Evolutionary conservation across 441 rosid genomes (phyloP).

Genomic region (Aleurites moluccanus): DNA sequence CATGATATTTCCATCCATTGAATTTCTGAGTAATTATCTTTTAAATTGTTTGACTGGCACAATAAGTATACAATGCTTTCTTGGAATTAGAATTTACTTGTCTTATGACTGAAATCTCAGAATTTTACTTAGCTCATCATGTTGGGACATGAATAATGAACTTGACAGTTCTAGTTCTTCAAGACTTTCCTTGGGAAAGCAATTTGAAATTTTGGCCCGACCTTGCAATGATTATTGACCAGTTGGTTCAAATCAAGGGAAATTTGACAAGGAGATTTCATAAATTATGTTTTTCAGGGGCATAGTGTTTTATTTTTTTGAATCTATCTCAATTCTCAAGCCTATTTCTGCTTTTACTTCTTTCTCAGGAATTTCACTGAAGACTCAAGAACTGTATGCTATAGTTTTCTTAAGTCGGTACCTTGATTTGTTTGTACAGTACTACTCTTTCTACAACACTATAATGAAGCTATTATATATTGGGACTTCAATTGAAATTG

Average conservation of each 20-base stretch:
- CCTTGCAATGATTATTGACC: background rate
- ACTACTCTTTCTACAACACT: conserved; percentile 36
- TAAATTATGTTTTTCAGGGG: background rate
- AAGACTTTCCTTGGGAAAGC: background rate
- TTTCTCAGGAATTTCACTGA: conserved; percentile 45
- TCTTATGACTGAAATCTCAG: background rate
- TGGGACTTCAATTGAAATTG: conserved; percentile 40
- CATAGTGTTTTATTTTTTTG: background rate
- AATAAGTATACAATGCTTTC: background rate
- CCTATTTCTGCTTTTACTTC: background rate
- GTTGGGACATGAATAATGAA: background rate
- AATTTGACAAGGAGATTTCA: background rate
- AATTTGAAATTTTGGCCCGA: background rate
- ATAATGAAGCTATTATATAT: conserved; percentile 43
- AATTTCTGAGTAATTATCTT: background rate
- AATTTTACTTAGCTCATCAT: background rate
- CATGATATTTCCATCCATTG: background rate
- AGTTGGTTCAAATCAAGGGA: background rate
- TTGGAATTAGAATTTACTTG: background rate
- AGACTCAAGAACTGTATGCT: conserved; percentile 46
- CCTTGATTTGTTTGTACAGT: conserved; percentile 40
- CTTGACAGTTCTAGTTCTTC: background rate
- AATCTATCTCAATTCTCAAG: background rate
- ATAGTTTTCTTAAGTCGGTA: conserved; percentile 42
- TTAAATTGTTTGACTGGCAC: background rate